Base-by-base conservation (phyloP, 495 filamentous ascomycete species). In the Tirmania nivea region DNA sequence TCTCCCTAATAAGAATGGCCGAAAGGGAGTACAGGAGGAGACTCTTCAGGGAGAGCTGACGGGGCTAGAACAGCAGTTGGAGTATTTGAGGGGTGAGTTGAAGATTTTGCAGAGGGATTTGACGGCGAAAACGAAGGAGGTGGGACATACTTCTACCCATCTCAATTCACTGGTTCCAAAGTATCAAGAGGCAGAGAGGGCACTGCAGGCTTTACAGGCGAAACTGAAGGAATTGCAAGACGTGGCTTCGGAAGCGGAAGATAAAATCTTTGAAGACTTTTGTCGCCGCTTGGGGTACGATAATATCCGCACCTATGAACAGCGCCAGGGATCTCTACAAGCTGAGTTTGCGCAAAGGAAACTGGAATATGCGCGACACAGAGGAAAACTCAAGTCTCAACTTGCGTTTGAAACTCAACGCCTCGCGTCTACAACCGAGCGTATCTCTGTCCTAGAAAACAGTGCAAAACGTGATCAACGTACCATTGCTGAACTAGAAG, bases 271-370 rank as follows among this genome's bases (percentile, higher is more conserved):
- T 65, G 73, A 73, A 20, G 74, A 74, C 19, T 99, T 96, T 70
- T 96, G 92, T 70, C 76, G 78, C 60, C 78, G 84, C 34, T 73
- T 94, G 16, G 84, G 86, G 0, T 96, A 90, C 65, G 74, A 79
- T 17, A 80, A 86, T 60, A 94, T 99, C 57, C 84, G 89, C 19
- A 80, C 81, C 36, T 99, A 96, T 61, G 86, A 95, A 66, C 81
- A 79, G 8, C 87, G 92, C 55, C 90, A 96, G 65, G 90, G 90
- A 35, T 84, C 79, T 12, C 64, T 89, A 50, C 87, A 96, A 60
- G 83, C 93, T 66, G 87, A 96, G 60, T 81, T 79, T 39, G 78
- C 81, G 2, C 78, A 87, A 66, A 90, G 87, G 68, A 84, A 83
- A 54, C 77, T 85, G 20, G 81, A 86, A 55, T 96, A 93, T 60